Conservation (phyloP, 768 basidiomycete species). For the Ramaria sp. region DNA sequence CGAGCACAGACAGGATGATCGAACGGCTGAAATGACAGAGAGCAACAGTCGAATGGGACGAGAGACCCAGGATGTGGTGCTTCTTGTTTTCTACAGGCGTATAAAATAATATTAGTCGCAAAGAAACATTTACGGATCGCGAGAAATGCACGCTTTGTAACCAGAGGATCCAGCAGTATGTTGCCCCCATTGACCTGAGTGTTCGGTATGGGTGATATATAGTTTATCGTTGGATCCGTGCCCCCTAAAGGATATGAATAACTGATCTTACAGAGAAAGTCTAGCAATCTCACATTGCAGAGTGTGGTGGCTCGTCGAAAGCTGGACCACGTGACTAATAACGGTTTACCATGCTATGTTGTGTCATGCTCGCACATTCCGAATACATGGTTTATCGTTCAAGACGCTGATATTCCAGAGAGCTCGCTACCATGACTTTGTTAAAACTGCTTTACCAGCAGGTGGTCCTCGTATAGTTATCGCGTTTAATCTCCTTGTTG, state of each 20-base stretch:
- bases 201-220: slow-evolving; percentile 85
- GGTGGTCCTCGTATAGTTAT: not conserved
- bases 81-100: slow-evolving; percentile 23
- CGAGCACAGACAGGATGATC: slow-evolving; percentile 79
- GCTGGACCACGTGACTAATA: not conserved
- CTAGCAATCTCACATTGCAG: slow-evolving; percentile 1
- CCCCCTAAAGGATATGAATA: slow-evolving; percentile 21
- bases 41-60: slow-evolving; percentile 86
- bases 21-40: slow-evolving; percentile 85
- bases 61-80: slow-evolving; percentile 50
- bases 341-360: slow-evolving; percentile 5
- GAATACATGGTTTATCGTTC: slow-evolving; percentile 3
- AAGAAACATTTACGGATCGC: not conserved
- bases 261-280: not conserved
- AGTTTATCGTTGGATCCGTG: slow-evolving; percentile 66
- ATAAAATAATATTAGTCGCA: slow-evolving; percentile 8
- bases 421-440: not conserved
- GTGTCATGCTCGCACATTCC: not conserved
- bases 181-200: slow-evolving; percentile 67
- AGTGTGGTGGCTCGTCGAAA: not conserved
- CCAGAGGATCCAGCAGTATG: slow-evolving; percentile 70
- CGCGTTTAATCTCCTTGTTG: not conserved
- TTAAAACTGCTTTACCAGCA: not conserved
- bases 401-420: not conserved
- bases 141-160: slow-evolving; percentile 45